These are phyloP conservation scores for Trichosporon asahii DNA, from an alignment of 1,284 basidiomycete genomes.

Conservation along the genomic window DNA sequence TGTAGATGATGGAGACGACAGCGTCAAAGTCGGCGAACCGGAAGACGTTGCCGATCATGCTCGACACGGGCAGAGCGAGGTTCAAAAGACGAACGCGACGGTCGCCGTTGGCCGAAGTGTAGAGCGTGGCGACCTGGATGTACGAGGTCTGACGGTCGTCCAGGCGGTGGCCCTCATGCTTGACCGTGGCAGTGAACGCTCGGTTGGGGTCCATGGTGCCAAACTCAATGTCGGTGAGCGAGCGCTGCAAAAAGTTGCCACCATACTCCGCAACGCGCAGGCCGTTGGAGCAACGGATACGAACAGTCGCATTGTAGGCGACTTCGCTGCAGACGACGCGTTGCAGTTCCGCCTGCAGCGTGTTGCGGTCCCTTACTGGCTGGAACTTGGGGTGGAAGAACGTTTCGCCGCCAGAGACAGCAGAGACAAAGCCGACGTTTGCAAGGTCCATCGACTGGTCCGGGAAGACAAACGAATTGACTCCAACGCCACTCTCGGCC, in stretches of 20 bases:
- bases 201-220: constrained; percentile 79
- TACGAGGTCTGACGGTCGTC: constrained; percentile 74
- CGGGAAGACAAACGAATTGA: constrained; percentile 85
- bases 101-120: constrained; percentile 76
- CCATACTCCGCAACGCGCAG: constrained; percentile 68
- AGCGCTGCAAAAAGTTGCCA: constrained; percentile 78
- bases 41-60: constrained; percentile 87
- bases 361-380: constrained; percentile 63
- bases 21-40: constrained; percentile 89
- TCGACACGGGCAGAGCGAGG: constrained; percentile 73
- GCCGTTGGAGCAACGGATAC: constrained; percentile 82
- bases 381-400: constrained; percentile 91
- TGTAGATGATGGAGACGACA: constrained; percentile 68
- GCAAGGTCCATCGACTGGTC: constrained; percentile 81
- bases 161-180: constrained; percentile 59
- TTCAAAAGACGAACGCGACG: constrained; percentile 84
- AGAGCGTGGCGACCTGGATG: constrained; percentile 86
- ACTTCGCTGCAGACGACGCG: constrained; percentile 69
- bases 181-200: constrained; percentile 67
- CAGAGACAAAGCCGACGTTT: constrained; percentile 71
- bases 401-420: constrained; percentile 84
- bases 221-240: constrained; percentile 72
- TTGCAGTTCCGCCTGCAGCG: constrained; percentile 69
- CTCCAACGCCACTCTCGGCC: constrained; percentile 82
- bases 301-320: constrained; percentile 76